Evolutionary conservation across 805 yeast species (phyloP).

Genomic region (Kregervanrija delftensis): DNA sequence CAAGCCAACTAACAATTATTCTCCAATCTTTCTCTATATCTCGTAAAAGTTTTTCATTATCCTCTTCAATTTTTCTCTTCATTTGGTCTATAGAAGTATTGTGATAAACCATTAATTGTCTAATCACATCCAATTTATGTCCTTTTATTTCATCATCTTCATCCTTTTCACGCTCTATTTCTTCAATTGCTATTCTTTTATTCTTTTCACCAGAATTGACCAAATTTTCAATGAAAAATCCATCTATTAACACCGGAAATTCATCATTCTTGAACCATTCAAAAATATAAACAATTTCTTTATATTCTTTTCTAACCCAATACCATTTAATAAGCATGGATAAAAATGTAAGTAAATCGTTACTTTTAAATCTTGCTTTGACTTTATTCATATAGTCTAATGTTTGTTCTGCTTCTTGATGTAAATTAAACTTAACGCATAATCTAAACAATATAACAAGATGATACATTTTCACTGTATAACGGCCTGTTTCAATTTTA

Average conservation of each 20-base stretch:
- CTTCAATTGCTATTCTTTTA: not conserved
- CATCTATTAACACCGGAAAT: slow-evolving; percentile 1
- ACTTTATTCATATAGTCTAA: slow-evolving; percentile 1
- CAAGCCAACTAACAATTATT: slow-evolving; percentile 15
- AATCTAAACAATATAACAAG: slow-evolving; percentile 5
- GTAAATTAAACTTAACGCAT: slow-evolving; percentile 6
- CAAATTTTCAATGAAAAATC: slow-evolving; percentile 7
- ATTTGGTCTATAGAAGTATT: slow-evolving; percentile 9
- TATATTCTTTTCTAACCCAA: slow-evolving; percentile 5
- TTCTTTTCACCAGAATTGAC: slow-evolving; percentile 1
- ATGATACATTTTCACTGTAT: not conserved
- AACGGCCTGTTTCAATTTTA: slow-evolving; percentile 1
- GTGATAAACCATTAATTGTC: slow-evolving; percentile 12
- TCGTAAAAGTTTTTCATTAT: slow-evolving; percentile 3
- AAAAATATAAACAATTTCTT: slow-evolving; percentile 6
- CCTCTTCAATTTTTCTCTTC: slow-evolving; percentile 1
- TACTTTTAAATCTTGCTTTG: slow-evolving; percentile 1
- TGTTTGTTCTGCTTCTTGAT: slow-evolving; percentile 1
- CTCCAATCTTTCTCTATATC: slow-evolving; percentile 9
- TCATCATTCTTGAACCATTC: slow-evolving; percentile 9
- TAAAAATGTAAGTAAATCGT: slow-evolving; percentile 8
- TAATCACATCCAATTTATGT: slow-evolving; percentile 5
- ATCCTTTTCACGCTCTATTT: not conserved
- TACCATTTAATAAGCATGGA: slow-evolving; percentile 11
- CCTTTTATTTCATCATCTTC: slow-evolving; percentile 1